phyloP scores from a whole-genome alignment of 1,139 yeast genomes.

The Saccharomyces uvarum region DNA sequence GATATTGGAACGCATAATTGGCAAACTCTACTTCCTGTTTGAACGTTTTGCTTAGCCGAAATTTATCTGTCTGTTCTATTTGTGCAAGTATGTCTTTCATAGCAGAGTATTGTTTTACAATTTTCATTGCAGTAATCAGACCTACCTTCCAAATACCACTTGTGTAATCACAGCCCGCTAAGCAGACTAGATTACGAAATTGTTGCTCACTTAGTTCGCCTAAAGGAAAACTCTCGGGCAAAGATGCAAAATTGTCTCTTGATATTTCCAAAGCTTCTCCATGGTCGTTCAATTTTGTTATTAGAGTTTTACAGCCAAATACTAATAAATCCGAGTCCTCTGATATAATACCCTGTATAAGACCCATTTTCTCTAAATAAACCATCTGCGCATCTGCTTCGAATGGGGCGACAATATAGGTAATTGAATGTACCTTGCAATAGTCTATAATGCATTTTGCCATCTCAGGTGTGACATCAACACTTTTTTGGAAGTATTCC shows the following conservation, averaged over 20 bases:
- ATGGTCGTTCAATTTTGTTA: conserved; percentile 70
- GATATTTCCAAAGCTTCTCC: conserved; percentile 67
- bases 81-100: conserved; percentile 49
- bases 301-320: conserved; percentile 68
- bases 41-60: conserved; percentile 48
- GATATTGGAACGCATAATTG: conserved; percentile 70
- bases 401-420: conserved; percentile 87
- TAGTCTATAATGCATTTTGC: conserved; percentile 74
- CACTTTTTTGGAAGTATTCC: conserved; percentile 63
- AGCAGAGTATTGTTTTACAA: conserved; percentile 45
- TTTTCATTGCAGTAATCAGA: conserved; percentile 58
- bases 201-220: conserved; percentile 46
- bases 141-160: conserved; percentile 79
- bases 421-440: conserved; percentile 48
- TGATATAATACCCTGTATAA: conserved; percentile 76
- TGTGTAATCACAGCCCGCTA: conserved; percentile 93
- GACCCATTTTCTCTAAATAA: conserved; percentile 62
- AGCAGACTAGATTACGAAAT: conserved; percentile 66
- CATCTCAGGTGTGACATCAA: conserved; percentile 86
- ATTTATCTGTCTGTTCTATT: conserved; percentile 53
- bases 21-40: conserved; percentile 57
- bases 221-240: conserved; percentile 39
- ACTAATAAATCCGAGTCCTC: conserved; percentile 89
- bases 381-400: conserved; percentile 98
- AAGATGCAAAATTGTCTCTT: conserved; percentile 42